Evolutionary conservation across 2,329 filamentous ascomycete species (phyloP), one percentile per base, ranked within the genome.

Genomic region (Trichoderma pleuroti): DNA sequence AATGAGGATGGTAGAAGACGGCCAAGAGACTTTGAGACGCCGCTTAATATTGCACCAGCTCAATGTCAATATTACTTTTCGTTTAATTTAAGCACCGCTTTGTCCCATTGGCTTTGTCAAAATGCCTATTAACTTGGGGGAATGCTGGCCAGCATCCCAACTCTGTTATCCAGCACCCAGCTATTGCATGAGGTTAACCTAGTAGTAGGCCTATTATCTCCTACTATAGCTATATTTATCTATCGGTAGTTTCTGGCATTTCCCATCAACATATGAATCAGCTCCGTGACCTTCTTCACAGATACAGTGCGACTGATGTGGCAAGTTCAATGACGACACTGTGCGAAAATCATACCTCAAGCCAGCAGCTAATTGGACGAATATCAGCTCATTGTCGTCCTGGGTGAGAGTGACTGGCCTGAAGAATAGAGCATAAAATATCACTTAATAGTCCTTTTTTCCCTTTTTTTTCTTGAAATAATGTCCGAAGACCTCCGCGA

Each of bases 401-500:
- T 34, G 39, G 5, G 16, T 26, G 10, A 49, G 11, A 28, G 30
- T 39, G n/a, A 18, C 28, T 28, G 36, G 14, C 28, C 26, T 3
- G 14, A 11, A 36, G 18, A 39, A 42, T 18, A 34, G 4, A 52
- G 11, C 11, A 46, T 28, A 36, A 9, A 8, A 49, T 2, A 18
- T 12, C 16, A 39, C 6, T 30, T 2, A 8, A 1, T 6, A 5
- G 3, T 5, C 16, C 21, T 12, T 5, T 18, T 2, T 28, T 10
- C 5, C 3, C n/a, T n/a, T n/a, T n/a, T n/a, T 21, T 21, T 3
- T 1, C 7, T 8, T 57, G 30, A n/a, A 59, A 76, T 49, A 72
- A 87, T 88, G 85, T 87, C 86, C 10, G 85, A 88, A 73, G 86
- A 88, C 74, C 86, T 95, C 30, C 79, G 81, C 62, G 92, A 96